A percentile compares a stretch with the other conserved stretches of the same genome.
Conservation (phyloP, 371 early-diverging fungal species). For the Rhizopus delemar region DNA sequence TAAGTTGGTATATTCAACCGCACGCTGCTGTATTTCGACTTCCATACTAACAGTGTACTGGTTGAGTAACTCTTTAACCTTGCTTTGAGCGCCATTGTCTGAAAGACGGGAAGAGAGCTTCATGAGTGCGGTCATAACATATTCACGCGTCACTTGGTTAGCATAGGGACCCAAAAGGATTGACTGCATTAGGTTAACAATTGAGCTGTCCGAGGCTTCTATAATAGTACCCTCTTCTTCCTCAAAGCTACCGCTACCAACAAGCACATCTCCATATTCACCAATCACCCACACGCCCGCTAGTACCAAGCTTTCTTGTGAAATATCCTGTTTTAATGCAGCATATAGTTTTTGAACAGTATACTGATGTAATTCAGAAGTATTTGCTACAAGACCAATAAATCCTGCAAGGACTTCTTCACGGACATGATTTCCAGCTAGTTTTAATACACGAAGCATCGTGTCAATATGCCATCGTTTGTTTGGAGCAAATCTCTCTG, state of each 20-base stretch:
- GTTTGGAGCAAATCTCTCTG: conserved; percentile 86
- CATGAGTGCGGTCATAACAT: conserved; percentile 83
- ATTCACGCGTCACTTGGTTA: conserved; percentile 76
- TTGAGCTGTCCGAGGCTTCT: conserved; percentile 72
- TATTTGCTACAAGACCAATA: conserved; percentile 71
- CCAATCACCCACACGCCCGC: conserved; percentile 94
- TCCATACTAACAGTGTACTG: conserved; percentile 73
- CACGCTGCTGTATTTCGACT: conserved; percentile 92
- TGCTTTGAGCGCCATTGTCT: conserved; percentile 41
- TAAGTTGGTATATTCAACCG: conserved; percentile 85
- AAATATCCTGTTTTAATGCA: conserved; percentile 77
- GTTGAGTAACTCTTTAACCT: conserved; percentile 62
- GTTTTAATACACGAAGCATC: conserved; percentile 82
- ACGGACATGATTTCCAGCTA: conserved; percentile 74
- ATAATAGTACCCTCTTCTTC: conserved; percentile 63
- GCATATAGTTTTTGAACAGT: conserved; percentile 84
- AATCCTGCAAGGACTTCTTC: conserved; percentile 75
- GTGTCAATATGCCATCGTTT: conserved; percentile 97
- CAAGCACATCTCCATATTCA: conserved; percentile 93
- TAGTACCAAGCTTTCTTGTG: conserved; percentile 88
- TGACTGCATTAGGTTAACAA: conserved; percentile 71
- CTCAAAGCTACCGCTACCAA: conserved; percentile 65
- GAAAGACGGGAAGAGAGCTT: conserved; percentile 85
- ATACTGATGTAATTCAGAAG: conserved; percentile 82
- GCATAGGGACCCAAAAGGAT: conserved; percentile 81